Evolutionary conservation across 2,329 filamentous ascomycete genomes (phyloP).

Genomic region (Neospermospora avenae): DNA sequence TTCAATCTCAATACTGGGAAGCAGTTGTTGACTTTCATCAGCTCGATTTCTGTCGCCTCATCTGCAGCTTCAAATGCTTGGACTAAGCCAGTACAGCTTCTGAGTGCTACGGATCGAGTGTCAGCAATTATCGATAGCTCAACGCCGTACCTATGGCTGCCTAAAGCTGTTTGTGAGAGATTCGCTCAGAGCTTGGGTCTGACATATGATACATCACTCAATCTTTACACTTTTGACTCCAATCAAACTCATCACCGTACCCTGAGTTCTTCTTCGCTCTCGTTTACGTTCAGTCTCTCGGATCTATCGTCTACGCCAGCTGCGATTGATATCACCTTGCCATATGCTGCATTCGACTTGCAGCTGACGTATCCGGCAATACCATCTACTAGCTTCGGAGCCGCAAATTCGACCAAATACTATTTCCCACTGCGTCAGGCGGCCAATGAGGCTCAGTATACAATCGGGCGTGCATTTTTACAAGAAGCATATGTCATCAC

Average conservation of each 20-base stretch:
- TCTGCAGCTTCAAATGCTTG: slow-evolving; percentile 45
- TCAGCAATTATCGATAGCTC: slow-evolving; percentile 54
- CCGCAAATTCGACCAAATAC: slow-evolving; percentile 36
- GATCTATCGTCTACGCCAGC: slow-evolving; percentile 41
- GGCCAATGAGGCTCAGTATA: slow-evolving; percentile 32
- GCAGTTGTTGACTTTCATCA: slow-evolving; percentile 39
- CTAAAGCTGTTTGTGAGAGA: slow-evolving; percentile 54
- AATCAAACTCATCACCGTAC: slow-evolving; percentile 50
- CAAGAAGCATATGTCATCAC: slow-evolving; percentile 38
- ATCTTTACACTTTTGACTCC: slow-evolving; percentile 62
- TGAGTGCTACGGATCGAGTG: slow-evolving; percentile 23
- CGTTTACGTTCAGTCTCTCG: slow-evolving; percentile 55
- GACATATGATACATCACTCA: slow-evolving; percentile 59
- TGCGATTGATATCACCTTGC: slow-evolving; percentile 40
- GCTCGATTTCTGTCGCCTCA: slow-evolving; percentile 27
- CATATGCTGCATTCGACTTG: slow-evolving; percentile 36
- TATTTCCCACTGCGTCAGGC: slow-evolving; percentile 36
- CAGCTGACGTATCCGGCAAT: slow-evolving; percentile 30
- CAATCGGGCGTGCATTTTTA: slow-evolving; percentile 35
- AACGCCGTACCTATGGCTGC: slow-evolving; percentile 62
- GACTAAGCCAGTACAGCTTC: slow-evolving; percentile 43
- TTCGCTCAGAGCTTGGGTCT: slow-evolving; percentile 65
- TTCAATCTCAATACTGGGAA: slow-evolving; percentile 54
- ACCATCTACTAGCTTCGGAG: slow-evolving; percentile 46
- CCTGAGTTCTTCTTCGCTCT: slow-evolving; percentile 42